These are phyloP conservation scores for Epichloe bromicola DNA, from an alignment of 2,329 filamentous ascomycete genomes.

Conservation along the genomic window DNA sequence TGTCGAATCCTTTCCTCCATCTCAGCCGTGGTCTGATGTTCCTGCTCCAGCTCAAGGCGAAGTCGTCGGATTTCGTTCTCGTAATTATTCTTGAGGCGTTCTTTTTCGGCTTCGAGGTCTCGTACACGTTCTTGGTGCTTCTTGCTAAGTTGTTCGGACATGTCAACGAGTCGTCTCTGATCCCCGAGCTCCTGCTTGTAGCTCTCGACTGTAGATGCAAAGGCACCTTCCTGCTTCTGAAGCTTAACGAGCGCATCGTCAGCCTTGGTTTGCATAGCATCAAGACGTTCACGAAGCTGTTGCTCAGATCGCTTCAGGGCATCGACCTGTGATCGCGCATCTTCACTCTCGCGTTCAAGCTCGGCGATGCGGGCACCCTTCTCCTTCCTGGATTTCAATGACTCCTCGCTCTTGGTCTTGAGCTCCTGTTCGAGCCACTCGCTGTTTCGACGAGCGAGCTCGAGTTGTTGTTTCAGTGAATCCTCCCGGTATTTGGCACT, in stretches of 20 bases:
- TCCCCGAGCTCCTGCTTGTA: conserved; percentile 80
- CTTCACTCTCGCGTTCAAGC: conserved; percentile 78
- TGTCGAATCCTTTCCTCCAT: conserved; percentile 36
- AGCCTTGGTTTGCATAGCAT: conserved; percentile 73
- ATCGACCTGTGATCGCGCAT: conserved; percentile 65
- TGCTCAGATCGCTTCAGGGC: conserved; percentile 68
- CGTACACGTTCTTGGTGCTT: conserved; percentile 58
- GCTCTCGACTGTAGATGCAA: conserved; percentile 69
- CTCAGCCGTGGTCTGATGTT: conserved; percentile 31
- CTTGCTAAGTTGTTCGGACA: conserved; percentile 64
- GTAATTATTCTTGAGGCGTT: conserved; percentile 48
- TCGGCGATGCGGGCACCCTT: conserved; percentile 83
- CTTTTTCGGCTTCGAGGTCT: conserved; percentile 54
- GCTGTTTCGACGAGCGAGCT: conserved; percentile 75
- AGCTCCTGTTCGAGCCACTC: conserved; percentile 91
- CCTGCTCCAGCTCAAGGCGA: conserved; percentile 43
- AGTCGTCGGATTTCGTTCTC: conserved; percentile 45
- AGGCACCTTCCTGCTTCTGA: conserved; percentile 74
- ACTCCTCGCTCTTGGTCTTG: conserved; percentile 77
- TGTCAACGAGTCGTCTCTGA: conserved; percentile 65
- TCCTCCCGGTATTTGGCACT: conserved; percentile 86
- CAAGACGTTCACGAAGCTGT: conserved; percentile 65
- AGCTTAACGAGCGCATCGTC: conserved; percentile 73
- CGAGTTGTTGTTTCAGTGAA: conserved; percentile 77
- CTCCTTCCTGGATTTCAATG: conserved; percentile 84